Percentiles rank a stretch among this genome's conserved stretches.
Conservation (phyloP, 192 early-diverging fungal genomes). For the Podila minutissima region DNA sequence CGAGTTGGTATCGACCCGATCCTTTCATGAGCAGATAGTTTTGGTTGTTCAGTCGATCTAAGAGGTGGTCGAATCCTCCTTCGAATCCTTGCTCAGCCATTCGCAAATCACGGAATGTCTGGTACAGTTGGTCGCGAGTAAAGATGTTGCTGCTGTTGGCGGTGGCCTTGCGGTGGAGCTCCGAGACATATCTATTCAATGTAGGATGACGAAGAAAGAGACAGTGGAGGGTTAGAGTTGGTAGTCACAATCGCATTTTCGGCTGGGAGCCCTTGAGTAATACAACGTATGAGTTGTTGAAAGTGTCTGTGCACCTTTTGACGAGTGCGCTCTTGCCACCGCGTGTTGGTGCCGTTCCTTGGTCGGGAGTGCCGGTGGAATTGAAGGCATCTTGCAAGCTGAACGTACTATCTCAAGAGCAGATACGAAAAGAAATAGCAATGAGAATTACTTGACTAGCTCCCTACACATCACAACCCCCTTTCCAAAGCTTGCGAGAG, state of each 20-base stretch:
- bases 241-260: too few relatives aligned
- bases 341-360: slow-evolving; percentile 16
- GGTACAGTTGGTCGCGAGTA: slow-evolving; percentile 69
- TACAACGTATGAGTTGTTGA: not conserved
- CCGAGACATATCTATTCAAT: slow-evolving; percentile 62
- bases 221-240: too few relatives aligned
- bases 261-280: too few relatives aligned
- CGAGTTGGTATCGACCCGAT: slow-evolving; percentile 68
- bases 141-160: slow-evolving; percentile 75
- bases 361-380: not conserved
- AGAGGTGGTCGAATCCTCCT: slow-evolving; percentile 69
- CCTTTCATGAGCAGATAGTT: slow-evolving; percentile 79
- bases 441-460: slow-evolving; percentile 33
- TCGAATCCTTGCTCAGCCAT: slow-evolving; percentile 56
- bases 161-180: slow-evolving; percentile 65
- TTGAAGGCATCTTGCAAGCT: slow-evolving; percentile 25
- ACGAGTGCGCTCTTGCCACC: slow-evolving; percentile 26
- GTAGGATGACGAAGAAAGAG: not conserved
- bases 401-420: slow-evolving; percentile 20
- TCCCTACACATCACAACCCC: slow-evolving; percentile 65
- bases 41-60: slow-evolving; percentile 80
- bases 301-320: slow-evolving; percentile 16
- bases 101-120: slow-evolving; percentile 47
- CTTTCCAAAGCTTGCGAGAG: slow-evolving; percentile 36
- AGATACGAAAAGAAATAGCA: slow-evolving; percentile 65